Percentiles rank a stretch among this genome's conserved stretches.
Evolutionary conservation across 2,329 filamentous ascomycete genomes (phyloP).

Genomic region (Fusarium pseudograminearum): DNA sequence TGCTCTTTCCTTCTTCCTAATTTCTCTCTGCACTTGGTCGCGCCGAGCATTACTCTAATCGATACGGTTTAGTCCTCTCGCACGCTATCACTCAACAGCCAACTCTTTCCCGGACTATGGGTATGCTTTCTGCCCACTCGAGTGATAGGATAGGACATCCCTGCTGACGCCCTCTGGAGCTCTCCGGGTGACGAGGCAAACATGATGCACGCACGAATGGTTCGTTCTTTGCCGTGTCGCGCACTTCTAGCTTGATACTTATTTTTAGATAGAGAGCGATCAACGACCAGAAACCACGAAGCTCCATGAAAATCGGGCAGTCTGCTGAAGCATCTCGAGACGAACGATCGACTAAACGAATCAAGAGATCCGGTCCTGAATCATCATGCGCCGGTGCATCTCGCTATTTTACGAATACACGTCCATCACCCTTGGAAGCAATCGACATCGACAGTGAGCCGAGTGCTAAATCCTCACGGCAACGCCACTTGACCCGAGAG

Average conservation of each 20-base stretch:
- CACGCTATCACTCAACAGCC: slow-evolving; percentile 53
- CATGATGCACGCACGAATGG: slow-evolving; percentile 41
- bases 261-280: slow-evolving; percentile 40
- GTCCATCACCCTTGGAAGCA: slow-evolving; percentile 10
- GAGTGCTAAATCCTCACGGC: not conserved
- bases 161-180: slow-evolving; percentile 45
- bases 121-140: slow-evolving; percentile 45
- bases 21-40: slow-evolving; percentile 3
- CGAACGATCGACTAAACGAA: slow-evolving; percentile 43
- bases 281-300: slow-evolving; percentile 41
- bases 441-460: slow-evolving; percentile 29
- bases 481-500: slow-evolving; percentile 36
- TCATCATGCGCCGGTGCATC: not conserved
- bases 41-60: slow-evolving; percentile 25
- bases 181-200: slow-evolving; percentile 41
- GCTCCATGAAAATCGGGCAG: slow-evolving; percentile 35
- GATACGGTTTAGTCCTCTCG: slow-evolving; percentile 47
- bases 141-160: slow-evolving; percentile 15
- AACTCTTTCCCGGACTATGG: slow-evolving; percentile 59
- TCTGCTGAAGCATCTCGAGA: slow-evolving; percentile 8
- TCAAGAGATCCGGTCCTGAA: slow-evolving; percentile 22
- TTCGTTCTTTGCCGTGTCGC: slow-evolving; percentile 26
- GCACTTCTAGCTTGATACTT: slow-evolving; percentile 12
- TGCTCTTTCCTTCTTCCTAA: slow-evolving; percentile 22
- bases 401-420: slow-evolving; percentile 4